Conservation (phyloP, 345 rosid genomes). For the Lepidium sativum region DNA sequence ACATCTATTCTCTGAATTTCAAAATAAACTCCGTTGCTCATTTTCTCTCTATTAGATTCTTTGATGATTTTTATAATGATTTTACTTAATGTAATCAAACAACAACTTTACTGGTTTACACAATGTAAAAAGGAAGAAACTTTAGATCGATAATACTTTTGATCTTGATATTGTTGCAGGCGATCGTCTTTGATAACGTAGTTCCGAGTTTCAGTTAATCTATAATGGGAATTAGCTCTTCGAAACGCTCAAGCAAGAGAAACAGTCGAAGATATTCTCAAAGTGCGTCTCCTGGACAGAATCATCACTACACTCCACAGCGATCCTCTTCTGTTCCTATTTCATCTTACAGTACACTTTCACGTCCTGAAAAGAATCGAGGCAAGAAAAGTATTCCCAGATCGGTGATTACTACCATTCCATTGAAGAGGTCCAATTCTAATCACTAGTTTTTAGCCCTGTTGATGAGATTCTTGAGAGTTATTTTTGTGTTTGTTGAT, state of each 20-base stretch:
- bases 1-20: too few species aligned
- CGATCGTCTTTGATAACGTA: not conserved
- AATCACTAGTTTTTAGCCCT: not conserved
- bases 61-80: not conserved
- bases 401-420: slow-evolving; percentile 70
- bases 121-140: not conserved
- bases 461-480: not conserved
- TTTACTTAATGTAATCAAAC: not conserved
- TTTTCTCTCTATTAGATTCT: too few species aligned
- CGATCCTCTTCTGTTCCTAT: slow-evolving; percentile 21
- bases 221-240: slow-evolving; percentile 69
- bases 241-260: slow-evolving; percentile 27
- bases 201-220: not conserved
- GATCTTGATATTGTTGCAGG: not conserved
- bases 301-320: slow-evolving; percentile 30
- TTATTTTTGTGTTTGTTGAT: not conserved
- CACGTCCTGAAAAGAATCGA: slow-evolving; percentile 29
- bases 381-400: slow-evolving; percentile 63
- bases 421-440: slow-evolving; percentile 53
- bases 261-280: not conserved
- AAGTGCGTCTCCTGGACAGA: slow-evolving; percentile 24
- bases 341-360: not conserved
- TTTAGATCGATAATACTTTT: not conserved
- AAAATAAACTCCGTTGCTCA: too few species aligned
- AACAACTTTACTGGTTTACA: not conserved